Conservation (phyloP, 2,329 filamentous ascomycete genomes). For the Aquanectria penicillioides region DNA sequence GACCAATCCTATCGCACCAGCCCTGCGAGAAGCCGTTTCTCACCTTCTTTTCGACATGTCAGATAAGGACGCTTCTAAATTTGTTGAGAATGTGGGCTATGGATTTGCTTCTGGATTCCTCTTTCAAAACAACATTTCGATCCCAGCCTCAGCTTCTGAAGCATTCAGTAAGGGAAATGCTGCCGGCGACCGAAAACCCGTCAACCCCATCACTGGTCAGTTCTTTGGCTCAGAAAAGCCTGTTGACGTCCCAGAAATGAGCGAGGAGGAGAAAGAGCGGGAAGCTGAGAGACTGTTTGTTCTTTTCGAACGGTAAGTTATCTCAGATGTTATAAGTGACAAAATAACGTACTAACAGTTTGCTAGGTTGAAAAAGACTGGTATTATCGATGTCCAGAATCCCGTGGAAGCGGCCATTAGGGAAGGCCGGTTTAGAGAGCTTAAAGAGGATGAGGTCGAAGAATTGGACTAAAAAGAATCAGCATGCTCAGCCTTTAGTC, state of each 20-base stretch:
- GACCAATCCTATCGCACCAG: conserved; percentile 76
- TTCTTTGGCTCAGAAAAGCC: conserved; percentile 74
- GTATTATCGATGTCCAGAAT: conserved; percentile 81
- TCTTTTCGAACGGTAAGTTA: conserved; percentile 80
- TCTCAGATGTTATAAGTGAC: background rate
- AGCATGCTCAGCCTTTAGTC: background rate
- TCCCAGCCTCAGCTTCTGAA: conserved; percentile 74
- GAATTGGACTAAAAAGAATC: conserved; percentile 48
- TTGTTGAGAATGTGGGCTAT: conserved; percentile 93
- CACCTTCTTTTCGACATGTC: conserved; percentile 89
- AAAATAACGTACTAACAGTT: conserved; percentile 26
- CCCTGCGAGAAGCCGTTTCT: conserved; percentile 78
- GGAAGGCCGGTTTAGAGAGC: conserved; percentile 76
- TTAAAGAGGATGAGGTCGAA: conserved; percentile 64
- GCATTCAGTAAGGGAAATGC: conserved; percentile 44
- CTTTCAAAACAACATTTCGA: conserved; percentile 81
- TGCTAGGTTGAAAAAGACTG: conserved; percentile 73
- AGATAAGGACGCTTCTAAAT: conserved; percentile 78
- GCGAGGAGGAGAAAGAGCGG: conserved; percentile 87
- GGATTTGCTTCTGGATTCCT: conserved; percentile 93
- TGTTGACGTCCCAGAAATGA: conserved; percentile 77
- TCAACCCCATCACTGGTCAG: conserved; percentile 92
- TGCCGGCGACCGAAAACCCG: conserved; percentile 48
- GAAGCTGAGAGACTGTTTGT: conserved; percentile 93
- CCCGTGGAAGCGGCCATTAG: conserved; percentile 76